These are phyloP conservation scores for Ceratobasidium sp. DNA, from an alignment of 1,284 basidiomycete species.

Conservation along the genomic window DNA sequence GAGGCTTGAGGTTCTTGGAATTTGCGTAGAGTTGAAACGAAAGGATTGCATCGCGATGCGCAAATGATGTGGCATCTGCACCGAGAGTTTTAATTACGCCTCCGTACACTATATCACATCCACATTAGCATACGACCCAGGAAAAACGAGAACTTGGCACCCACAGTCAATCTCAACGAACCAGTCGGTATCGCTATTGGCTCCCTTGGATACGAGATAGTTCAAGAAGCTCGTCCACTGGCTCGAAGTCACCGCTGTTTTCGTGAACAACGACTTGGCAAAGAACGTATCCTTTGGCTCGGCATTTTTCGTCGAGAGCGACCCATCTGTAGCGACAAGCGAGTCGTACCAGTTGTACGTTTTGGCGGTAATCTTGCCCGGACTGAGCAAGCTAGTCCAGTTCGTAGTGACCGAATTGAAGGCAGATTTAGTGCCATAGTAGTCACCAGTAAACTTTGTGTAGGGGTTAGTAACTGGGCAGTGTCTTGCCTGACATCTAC, in stretches of 20 bases:
- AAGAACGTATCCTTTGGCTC: slow-evolving; percentile 20
- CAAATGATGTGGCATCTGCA: slow-evolving; percentile 50
- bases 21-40: slow-evolving; percentile 53
- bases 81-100: slow-evolving; percentile 49
- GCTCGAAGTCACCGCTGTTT: slow-evolving; percentile 21
- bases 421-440: slow-evolving; percentile 32
- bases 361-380: slow-evolving; percentile 17
- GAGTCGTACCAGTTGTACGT: slow-evolving; percentile 40
- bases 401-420: slow-evolving; percentile 11
- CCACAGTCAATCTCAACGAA: slow-evolving; percentile 46
- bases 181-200: slow-evolving; percentile 32
- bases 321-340: slow-evolving; percentile 23
- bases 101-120: slow-evolving; percentile 45
- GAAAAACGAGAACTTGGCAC: neutral
- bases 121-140: neutral
- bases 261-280: slow-evolving; percentile 35
- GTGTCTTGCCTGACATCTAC: neutral
- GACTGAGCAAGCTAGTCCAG: slow-evolving; percentile 18
- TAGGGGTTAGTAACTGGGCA: neutral
- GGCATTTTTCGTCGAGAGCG: slow-evolving; percentile 1
- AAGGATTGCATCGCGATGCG: slow-evolving; percentile 51
- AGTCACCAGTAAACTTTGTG: slow-evolving; percentile 13
- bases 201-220: slow-evolving; percentile 38
- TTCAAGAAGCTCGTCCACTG: slow-evolving; percentile 44
- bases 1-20: slow-evolving; percentile 50